Evolutionary conservation across 352 stramenopile genomes (phyloP).

Genomic region (Thalassiosira mediterranea): DNA sequence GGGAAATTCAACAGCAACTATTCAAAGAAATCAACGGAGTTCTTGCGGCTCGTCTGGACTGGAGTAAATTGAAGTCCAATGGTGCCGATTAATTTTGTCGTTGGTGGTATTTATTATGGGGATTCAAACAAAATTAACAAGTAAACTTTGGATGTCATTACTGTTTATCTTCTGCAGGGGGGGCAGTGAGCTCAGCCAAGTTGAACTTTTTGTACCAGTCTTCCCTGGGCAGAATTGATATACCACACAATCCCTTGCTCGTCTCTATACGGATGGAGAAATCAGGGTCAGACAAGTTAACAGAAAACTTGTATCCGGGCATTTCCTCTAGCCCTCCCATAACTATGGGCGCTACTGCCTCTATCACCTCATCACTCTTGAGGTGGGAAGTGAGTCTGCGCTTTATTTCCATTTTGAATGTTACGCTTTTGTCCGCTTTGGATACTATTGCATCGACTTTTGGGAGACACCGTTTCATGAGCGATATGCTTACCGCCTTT

Average conservation of each 20-base stretch:
- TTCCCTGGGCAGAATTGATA: conserved; percentile 56
- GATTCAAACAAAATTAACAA: too few relatives aligned
- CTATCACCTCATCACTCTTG: conserved; percentile 54
- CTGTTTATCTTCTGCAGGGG: conserved; percentile 11
- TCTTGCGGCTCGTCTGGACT: too few relatives aligned
- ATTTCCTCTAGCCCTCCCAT: neutral
- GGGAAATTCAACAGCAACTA: too few relatives aligned
- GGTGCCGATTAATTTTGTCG: too few relatives aligned
- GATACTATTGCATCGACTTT: too few relatives aligned
- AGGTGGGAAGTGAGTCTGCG: conserved; percentile 57
- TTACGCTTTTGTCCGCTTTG: conserved; percentile 16
- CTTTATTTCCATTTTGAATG: conserved; percentile 73
- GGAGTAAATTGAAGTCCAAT: too few relatives aligned
- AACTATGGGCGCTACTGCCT: conserved; percentile 49
- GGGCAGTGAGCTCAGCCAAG: conserved; percentile 30
- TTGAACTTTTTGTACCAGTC: conserved; percentile 57
- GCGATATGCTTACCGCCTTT: conserved; percentile 29
- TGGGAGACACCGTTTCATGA: conserved; percentile 55
- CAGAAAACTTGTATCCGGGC: conserved; percentile 26
- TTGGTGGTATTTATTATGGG: too few relatives aligned
- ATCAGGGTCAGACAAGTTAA: conserved; percentile 69
- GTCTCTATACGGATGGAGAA: conserved; percentile 73
- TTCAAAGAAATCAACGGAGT: too few relatives aligned
- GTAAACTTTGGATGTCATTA: conserved; percentile 1
- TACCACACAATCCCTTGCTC: conserved; percentile 62